Base-by-base conservation (phyloP, 805 yeast species). In the Saturnispora sekii region DNA sequence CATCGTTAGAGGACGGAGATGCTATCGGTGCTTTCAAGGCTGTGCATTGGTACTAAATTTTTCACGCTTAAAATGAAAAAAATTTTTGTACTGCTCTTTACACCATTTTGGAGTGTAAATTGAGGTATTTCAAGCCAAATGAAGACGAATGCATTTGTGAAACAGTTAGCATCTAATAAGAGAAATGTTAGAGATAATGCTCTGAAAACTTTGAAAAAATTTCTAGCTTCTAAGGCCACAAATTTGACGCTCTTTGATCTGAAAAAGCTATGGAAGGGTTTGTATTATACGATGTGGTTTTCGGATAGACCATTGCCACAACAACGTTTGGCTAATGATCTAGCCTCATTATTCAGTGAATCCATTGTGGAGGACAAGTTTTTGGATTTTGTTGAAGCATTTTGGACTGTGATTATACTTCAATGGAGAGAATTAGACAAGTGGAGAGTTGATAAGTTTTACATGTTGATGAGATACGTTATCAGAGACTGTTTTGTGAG, bases 271-370 rank as follows among this genome's bases (percentile, higher is more conserved):
- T 93, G 98, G 97, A 88, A 85, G 64, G 98, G 97, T n/a, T 70
- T 93, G 35, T 93, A 82, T 64, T 93, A 72, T 59, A 77, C 95
- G 10, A 86, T 93, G 95, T 93, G 98, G 97, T 87, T 83, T 66
- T 76, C 94, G 59, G 98, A 93, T 62, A 77, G 89, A 58, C 95
- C 96, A 26, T 72, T 83, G 55, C 93, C 95, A 18, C 98, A 93
- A 64, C 96, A 88, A 62, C 67, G 80, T 48, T 67, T 93, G 33
- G 95, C 96, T 2, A 74, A 72, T 40, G 78, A 76, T 36, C 67
- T 93, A 50, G 95, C 90, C 40, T 53, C 10, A 62, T 72, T 66
- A 21, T 77, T 68, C 48, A 67, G 74, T 14, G 65, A 66, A 14
- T 63, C 65, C 17, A 65, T 75, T 12, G 68, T 76, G 1, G 51